Evolutionary conservation across 305 asterid species (phyloP).

Genomic region (Fraxinus sp.): DNA sequence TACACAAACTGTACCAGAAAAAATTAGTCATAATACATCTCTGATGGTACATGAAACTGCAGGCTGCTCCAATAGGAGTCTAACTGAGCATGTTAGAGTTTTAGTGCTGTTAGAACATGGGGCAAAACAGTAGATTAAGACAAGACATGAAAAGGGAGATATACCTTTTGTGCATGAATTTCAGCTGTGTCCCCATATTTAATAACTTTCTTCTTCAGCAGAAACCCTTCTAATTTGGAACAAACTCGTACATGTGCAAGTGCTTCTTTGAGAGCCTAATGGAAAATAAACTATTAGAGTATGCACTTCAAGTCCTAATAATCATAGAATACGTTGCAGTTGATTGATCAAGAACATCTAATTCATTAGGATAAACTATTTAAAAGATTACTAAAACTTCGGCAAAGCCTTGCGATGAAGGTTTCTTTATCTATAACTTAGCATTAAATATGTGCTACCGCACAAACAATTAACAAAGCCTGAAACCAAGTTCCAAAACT

Average conservation of each 20-base stretch:
- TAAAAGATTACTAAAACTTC: not conserved
- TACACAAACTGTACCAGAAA: not conserved
- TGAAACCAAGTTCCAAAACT: not conserved
- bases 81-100: not conserved
- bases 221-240: slow-evolving; percentile 81
- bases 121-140: not conserved
- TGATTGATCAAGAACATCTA: slow-evolving; percentile 13
- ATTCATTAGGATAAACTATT: not conserved
- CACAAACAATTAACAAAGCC: not conserved
- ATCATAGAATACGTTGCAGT: slow-evolving; percentile 1
- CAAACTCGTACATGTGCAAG: slow-evolving; percentile 80
- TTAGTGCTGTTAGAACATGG: not conserved
- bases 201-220: slow-evolving; percentile 73
- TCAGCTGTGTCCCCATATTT: slow-evolving; percentile 80
- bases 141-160: not conserved
- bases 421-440: not conserved
- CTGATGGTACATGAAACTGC: slow-evolving; percentile 17
- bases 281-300: slow-evolving; percentile 27
- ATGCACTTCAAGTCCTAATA: slow-evolving; percentile 23
- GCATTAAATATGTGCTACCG: slow-evolving; percentile 15
- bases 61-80: not conserved
- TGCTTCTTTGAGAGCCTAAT: slow-evolving; percentile 77
- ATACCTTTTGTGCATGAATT: slow-evolving; percentile 88
- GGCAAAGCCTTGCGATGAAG: slow-evolving; percentile 8
- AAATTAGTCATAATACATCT: not conserved